Conservation (phyloP, 805 yeast species). For the Teunomyces panamensis region DNA sequence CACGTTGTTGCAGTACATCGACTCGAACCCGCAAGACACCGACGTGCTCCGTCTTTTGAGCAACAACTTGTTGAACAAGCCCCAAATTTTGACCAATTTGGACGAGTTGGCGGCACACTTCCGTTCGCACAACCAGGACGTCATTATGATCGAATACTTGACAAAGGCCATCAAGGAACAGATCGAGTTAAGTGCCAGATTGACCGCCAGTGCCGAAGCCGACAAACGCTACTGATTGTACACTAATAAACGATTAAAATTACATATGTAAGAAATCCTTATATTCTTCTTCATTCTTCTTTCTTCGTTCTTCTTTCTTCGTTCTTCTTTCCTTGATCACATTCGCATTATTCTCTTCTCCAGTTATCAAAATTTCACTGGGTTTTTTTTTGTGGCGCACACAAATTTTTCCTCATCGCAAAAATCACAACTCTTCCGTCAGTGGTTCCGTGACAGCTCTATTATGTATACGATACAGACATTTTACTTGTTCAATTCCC, state of each 20-base stretch:
- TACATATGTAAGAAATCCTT: not conserved
- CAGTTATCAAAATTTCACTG: no score
- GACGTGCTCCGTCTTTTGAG: conserved; percentile 67
- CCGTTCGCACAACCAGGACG: conserved; percentile 73
- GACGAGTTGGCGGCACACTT: conserved; percentile 58
- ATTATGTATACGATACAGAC: conserved; percentile 4
- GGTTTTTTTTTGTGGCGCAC: not conserved
- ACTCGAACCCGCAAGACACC: conserved; percentile 37
- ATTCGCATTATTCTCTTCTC: no score
- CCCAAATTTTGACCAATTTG: conserved; percentile 46
- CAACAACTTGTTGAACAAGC: conserved; percentile 52
- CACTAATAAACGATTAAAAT: not conserved
- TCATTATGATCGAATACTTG: conserved; percentile 75
- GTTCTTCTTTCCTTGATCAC: no score
- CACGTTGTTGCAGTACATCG: conserved; percentile 47
- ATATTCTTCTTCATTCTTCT: no score
- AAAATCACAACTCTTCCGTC: not conserved
- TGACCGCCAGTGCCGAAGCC: conserved; percentile 32
- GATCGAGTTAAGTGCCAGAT: conserved; percentile 71
- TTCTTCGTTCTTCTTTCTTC: no score
- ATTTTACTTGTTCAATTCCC: not conserved
- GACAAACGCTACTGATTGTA: conserved; percentile 12
- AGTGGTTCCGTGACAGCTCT: not conserved
- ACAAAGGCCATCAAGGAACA: conserved; percentile 84
- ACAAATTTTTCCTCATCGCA: conserved; percentile 5